Percentiles rank a stretch among this genome's conserved stretches.
Conservation (phyloP, 164 flowering plant genomes). For the Euptelea pleiosperma region DNA sequence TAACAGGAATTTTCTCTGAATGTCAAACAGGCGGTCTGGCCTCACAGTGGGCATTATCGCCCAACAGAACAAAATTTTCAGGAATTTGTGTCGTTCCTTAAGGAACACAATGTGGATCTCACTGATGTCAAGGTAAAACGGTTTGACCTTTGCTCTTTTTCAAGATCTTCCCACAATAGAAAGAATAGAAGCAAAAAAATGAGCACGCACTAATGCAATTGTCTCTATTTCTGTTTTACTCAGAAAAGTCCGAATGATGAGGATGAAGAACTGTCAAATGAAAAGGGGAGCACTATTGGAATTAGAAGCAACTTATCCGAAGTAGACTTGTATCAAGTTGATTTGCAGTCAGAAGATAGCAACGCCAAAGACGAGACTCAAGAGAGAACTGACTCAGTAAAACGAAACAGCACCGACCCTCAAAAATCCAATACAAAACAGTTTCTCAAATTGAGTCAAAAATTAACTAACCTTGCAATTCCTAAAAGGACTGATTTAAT, state of each 20-base stretch:
- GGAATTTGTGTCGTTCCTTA: constrained; percentile 65
- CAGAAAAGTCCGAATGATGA: constrained; percentile 62
- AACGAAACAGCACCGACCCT: too few relatives aligned
- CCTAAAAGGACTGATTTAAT: constrained; percentile 26
- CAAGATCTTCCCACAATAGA: background rate
- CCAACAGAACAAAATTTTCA: constrained; percentile 91
- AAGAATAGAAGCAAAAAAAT: background rate
- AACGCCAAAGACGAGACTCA: background rate
- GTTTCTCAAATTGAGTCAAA: constrained; percentile 20
- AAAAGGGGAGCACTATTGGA: background rate
- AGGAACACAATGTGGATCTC: constrained; percentile 64
- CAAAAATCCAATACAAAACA: constrained; percentile 4
- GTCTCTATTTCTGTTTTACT: background rate
- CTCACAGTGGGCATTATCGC: constrained; percentile 95
- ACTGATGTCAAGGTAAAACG: constrained; percentile 62
- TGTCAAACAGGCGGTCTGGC: constrained; percentile 79
- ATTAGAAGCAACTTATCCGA: constrained; percentile 11
- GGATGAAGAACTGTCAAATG: constrained; percentile 31
- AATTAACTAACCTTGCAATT: constrained; percentile 36
- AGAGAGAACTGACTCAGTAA: constrained; percentile 4
- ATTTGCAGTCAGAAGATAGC: too few relatives aligned
- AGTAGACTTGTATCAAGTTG: constrained; percentile 4
- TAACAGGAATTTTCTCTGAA: constrained; percentile 4
- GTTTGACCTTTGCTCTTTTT: background rate
- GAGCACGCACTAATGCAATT: constrained; percentile 1